Conservation (phyloP, 192 early-diverging fungal genomes). For the Funneliformis mosseae region DNA sequence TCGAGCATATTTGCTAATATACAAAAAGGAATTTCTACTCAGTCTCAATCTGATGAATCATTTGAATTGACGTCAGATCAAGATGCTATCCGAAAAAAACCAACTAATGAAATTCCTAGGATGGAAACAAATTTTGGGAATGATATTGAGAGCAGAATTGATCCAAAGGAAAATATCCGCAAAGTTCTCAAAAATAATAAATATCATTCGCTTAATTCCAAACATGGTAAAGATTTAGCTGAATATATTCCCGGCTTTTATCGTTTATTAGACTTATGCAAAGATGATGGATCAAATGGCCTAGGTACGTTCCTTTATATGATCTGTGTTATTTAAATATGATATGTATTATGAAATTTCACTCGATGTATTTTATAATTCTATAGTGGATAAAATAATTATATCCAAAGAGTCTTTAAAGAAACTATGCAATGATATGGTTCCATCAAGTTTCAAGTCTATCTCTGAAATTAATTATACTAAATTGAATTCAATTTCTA, state of each 20-base stretch:
- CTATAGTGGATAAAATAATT: conserved; percentile 33
- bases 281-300: conserved; percentile 30
- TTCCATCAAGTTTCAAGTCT: conserved; percentile 20
- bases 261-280: conserved; percentile 19
- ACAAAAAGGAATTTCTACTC: neutral
- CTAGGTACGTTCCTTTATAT: conserved; percentile 9
- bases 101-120: neutral
- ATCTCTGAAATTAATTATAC: conserved; percentile 19
- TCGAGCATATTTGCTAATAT: neutral
- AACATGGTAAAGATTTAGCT: neutral
- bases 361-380: neutral
- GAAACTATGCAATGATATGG: conserved; percentile 30
- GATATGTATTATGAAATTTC: neutral
- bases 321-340: neutral
- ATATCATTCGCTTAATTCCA: neutral
- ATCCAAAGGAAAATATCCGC: neutral
- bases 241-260: conserved; percentile 14
- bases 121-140: neutral
- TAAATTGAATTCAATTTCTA: neutral
- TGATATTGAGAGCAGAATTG: neutral
- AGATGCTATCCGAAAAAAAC: no score
- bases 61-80: neutral
- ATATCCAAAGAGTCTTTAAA: neutral
- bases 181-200: neutral
- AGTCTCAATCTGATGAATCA: neutral